phyloP scores from a whole-genome alignment of 2,329 filamentous ascomycete genomes.

The Pseudogymnoascus sp. region DNA sequence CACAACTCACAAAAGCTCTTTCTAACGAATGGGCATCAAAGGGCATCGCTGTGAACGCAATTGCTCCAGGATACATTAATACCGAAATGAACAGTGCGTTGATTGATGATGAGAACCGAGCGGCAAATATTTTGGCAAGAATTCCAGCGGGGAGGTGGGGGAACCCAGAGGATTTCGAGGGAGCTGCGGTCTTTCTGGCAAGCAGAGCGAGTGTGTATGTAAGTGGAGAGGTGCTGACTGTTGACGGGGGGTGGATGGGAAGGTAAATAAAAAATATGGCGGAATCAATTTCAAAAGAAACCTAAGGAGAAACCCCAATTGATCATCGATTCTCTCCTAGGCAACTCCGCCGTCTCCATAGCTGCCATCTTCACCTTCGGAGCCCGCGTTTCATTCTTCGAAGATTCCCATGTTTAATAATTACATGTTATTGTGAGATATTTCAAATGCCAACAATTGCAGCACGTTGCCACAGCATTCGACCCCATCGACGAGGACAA shows the following conservation, averaged over 20 bases:
- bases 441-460: neutral
- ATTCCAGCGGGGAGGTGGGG: conserved; percentile 86
- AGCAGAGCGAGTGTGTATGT: conserved; percentile 71
- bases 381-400: neutral
- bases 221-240: conserved; percentile 71
- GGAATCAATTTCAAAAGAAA: neutral
- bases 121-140: conserved; percentile 66
- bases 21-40: conserved; percentile 76
- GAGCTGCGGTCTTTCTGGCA: conserved; percentile 69
- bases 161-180: conserved; percentile 79
- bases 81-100: conserved; percentile 90
- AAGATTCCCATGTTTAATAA: neutral
- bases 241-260: conserved; percentile 93
- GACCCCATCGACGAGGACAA: neutral
- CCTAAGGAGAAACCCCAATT: neutral
- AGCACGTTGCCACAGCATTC: neutral
- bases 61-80: conserved; percentile 82
- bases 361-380: neutral
- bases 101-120: conserved; percentile 62
- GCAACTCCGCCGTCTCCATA: neutral
- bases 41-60: conserved; percentile 78
- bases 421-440: neutral
- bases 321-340: neutral
- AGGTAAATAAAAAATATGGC: conserved; percentile 41
- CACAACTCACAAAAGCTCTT: conserved; percentile 75